These are phyloP conservation scores for Daedaleopsis nitida DNA, from an alignment of 768 basidiomycete genomes.

Conservation along the genomic window DNA sequence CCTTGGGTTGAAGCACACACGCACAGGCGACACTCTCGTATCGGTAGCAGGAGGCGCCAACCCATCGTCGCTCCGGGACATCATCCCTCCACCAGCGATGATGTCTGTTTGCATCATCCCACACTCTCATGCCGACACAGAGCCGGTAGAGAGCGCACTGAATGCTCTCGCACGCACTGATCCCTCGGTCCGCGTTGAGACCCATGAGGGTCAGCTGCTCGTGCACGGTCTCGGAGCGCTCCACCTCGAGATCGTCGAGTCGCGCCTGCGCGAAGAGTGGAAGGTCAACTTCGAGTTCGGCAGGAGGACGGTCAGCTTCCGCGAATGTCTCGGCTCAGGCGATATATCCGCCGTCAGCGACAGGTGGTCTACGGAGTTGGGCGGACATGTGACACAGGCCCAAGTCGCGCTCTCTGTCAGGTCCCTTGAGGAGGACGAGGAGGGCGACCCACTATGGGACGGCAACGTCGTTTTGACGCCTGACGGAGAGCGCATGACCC, in stretches of 20 bases:
- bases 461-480: slow-evolving; percentile 72
- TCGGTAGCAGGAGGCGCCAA: slow-evolving; percentile 42
- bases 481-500: slow-evolving; percentile 51
- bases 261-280: slow-evolving; percentile 82
- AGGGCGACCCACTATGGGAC: slow-evolving; percentile 71
- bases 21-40: slow-evolving; percentile 85
- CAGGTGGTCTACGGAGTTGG: slow-evolving; percentile 64
- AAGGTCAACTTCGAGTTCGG: slow-evolving; percentile 77
- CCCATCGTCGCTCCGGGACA: slow-evolving; percentile 55
- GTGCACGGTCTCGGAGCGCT: slow-evolving; percentile 84
- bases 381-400: slow-evolving; percentile 55
- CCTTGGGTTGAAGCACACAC: slow-evolving; percentile 78
- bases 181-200: slow-evolving; percentile 82
- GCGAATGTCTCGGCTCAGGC: slow-evolving; percentile 53
- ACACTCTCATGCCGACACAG: slow-evolving; percentile 75
- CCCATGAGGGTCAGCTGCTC: slow-evolving; percentile 80
- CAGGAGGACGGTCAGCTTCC: slow-evolving; percentile 75
- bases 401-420: slow-evolving; percentile 57
- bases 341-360: slow-evolving; percentile 35
- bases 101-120: slow-evolving; percentile 85
- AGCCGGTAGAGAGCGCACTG: slow-evolving; percentile 77
- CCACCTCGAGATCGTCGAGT: slow-evolving; percentile 87
- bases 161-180: slow-evolving; percentile 78
- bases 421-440: slow-evolving; percentile 54
- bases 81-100: slow-evolving; percentile 78